Evolutionary conservation across 306 rosid genomes (phyloP).

Genomic region (Delonix regia): DNA sequence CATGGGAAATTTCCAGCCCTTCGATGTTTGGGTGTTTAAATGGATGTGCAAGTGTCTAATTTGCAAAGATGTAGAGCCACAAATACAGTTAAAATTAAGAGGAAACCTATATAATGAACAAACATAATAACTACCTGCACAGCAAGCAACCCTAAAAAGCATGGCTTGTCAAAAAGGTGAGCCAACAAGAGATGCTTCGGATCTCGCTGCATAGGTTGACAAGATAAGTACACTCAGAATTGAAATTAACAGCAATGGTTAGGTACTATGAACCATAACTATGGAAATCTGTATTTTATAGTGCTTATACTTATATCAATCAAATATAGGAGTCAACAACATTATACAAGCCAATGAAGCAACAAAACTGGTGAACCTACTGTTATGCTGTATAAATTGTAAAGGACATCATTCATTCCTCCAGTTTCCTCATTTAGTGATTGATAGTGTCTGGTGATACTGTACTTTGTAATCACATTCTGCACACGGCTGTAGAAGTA

Average conservation of each 20-base stretch:
- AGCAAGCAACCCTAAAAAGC: slow-evolving; percentile 72
- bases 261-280: background rate
- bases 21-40: background rate
- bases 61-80: background rate
- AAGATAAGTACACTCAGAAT: slow-evolving; percentile 15
- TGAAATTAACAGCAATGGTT: slow-evolving; percentile 8
- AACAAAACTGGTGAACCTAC: slow-evolving; percentile 50
- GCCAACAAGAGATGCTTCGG: slow-evolving; percentile 66
- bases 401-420: slow-evolving; percentile 98
- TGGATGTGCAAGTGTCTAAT: background rate
- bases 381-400: slow-evolving; percentile 68
- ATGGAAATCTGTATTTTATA: background rate
- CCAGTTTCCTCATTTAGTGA: slow-evolving; percentile 86
- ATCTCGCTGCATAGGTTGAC: slow-evolving; percentile 48
- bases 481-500: slow-evolving; percentile 84
- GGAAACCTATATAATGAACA: background rate
- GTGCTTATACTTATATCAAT: background rate
- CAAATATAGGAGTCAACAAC: background rate
- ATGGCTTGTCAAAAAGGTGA: slow-evolving; percentile 79
- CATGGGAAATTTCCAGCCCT: background rate
- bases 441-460: slow-evolving; percentile 60
- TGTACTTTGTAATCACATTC: slow-evolving; percentile 62
- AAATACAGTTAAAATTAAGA: background rate
- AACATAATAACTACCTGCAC: slow-evolving; percentile 49
- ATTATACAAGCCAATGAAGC: slow-evolving; percentile 1